These are phyloP conservation scores for Claviceps paspali DNA, from an alignment of 2,329 filamentous ascomycete species.

Conservation along the genomic window DNA sequence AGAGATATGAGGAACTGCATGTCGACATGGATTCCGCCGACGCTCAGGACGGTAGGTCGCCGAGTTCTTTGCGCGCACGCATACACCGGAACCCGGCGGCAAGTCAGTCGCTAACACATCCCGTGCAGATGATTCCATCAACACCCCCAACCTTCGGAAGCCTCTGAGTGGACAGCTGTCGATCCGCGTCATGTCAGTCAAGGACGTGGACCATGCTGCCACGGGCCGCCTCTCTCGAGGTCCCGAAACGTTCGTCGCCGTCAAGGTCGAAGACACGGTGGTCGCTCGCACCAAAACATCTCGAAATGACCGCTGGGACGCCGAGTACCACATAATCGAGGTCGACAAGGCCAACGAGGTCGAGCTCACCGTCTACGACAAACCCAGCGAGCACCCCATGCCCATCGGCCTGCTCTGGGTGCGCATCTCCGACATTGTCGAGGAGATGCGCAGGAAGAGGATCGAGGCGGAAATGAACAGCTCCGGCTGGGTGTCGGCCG, in stretches of 20 bases:
- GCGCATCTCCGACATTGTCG: conserved; percentile 88
- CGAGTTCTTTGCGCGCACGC: conserved; percentile 2
- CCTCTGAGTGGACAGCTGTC: conserved; percentile 85
- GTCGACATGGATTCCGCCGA: conserved; percentile 78
- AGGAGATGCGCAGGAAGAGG: conserved; percentile 93
- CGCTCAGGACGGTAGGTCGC: conserved; percentile 57
- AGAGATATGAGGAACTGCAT: conserved; percentile 93
- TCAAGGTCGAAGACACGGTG: conserved; percentile 92
- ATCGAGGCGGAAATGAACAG: conserved; percentile 92
- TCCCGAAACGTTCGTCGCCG: conserved; percentile 86
- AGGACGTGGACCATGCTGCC: conserved; percentile 86
- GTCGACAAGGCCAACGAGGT: conserved; percentile 99
- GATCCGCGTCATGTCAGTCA: conserved; percentile 74
- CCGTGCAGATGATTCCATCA: conserved; percentile 76
- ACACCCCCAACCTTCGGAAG: conserved; percentile 85
- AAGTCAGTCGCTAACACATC: not conserved
- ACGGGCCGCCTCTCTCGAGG: conserved; percentile 73
- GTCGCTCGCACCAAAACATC: conserved; percentile 78
- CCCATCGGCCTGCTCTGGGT: conserved; percentile 96
- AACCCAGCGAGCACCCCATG: conserved; percentile 74
- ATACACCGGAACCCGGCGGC: not conserved
- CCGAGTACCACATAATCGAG: conserved; percentile 79
- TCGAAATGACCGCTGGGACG: conserved; percentile 78
- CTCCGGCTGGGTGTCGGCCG: conserved; percentile 92
- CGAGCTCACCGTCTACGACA: conserved; percentile 94